Percentiles rank a stretch among this genome's conserved stretches.
phyloP scores from a whole-genome alignment of 352 stramenopile species.

The Globisporangium ultimum region DNA sequence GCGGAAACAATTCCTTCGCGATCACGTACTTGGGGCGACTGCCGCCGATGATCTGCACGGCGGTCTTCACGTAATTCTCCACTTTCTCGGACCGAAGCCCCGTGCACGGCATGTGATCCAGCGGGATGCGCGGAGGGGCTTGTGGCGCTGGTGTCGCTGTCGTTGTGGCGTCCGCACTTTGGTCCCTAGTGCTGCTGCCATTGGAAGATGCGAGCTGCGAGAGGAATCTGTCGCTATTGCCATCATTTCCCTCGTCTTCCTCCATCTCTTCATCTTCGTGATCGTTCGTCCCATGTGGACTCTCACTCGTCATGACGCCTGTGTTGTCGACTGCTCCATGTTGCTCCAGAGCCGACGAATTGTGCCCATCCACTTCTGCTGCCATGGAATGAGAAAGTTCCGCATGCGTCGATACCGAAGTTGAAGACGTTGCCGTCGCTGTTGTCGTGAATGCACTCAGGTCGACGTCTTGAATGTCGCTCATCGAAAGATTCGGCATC shows the following conservation, averaged over 20 bases:
- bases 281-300: slow-evolving; percentile 10
- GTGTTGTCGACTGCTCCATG: neutral
- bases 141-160: neutral
- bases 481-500: slow-evolving; percentile 51
- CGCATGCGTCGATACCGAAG: neutral
- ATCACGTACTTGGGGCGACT: slow-evolving; percentile 81
- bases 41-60: slow-evolving; percentile 68
- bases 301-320: slow-evolving; percentile 3
- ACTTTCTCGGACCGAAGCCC: slow-evolving; percentile 65
- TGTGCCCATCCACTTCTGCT: neutral
- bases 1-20: slow-evolving; percentile 68
- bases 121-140: slow-evolving; percentile 13
- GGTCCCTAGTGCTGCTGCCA: neutral
- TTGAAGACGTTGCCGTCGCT: too few species aligned
- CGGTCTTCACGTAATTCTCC: slow-evolving; percentile 53
- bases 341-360: neutral
- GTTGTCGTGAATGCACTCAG: slow-evolving; percentile 30
- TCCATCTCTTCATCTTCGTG: slow-evolving; percentile 12
- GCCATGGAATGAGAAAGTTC: slow-evolving; percentile 3
- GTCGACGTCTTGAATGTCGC: slow-evolving; percentile 61
- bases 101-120: slow-evolving; percentile 46
- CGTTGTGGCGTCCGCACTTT: neutral
- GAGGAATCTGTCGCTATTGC: slow-evolving; percentile 23
- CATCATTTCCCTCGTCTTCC: slow-evolving; percentile 19
- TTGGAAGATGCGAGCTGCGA: slow-evolving; percentile 9